Evolutionary conservation across 2,329 filamentous ascomycete genomes (phyloP), one percentile per base, ranked within the genome.

Genomic region (Colletotrichum camelliae): DNA sequence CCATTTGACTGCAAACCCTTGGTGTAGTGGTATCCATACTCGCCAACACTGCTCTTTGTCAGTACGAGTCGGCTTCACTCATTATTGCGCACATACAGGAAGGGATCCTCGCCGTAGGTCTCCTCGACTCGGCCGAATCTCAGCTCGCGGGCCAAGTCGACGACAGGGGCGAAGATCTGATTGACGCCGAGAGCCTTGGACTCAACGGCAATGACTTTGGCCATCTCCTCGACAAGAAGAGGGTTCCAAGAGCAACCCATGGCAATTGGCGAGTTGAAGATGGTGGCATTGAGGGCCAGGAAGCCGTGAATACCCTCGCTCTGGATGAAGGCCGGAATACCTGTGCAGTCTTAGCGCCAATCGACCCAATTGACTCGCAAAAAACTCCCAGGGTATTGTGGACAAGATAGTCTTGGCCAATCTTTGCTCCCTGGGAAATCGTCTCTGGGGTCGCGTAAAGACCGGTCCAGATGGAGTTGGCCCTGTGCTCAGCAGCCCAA

Each of bases 201-300:
- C 83, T 96, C 94, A 64, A 90, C 88, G 7, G 89, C 93, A 78
- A 95, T 94, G 21, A 90, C 88, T 5, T 86, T 84, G 8, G 88
- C 93, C 93, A 95, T 95, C 78, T 93, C 89, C 78, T 92, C 84
- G 5, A 95, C 85, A 16, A 95, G 83, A 55, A 85, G 87, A 0
- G 90, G 89, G 80, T 95, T 94, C 86, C 92, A 95, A 0, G 93
- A 93, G 80, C 93, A 94, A 18, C 91, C 93, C 69, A 94, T 91
- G 9, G 87, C 93, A 78, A 95, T 95, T 0, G 94, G 94, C 2
- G 92, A 94, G 83, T 95, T 95, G 86, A 95, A 96, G 75, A 95
- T 94, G 2, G 94, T 95, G 4, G 93, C 93, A 81, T 95, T 95
- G 12, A 90, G 89, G 58, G 93, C 89, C 37, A 95, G 86, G 78